Evolutionary conservation across 495 filamentous ascomycete genomes (phyloP).

Genomic region (Lophiostoma macrostomum): DNA sequence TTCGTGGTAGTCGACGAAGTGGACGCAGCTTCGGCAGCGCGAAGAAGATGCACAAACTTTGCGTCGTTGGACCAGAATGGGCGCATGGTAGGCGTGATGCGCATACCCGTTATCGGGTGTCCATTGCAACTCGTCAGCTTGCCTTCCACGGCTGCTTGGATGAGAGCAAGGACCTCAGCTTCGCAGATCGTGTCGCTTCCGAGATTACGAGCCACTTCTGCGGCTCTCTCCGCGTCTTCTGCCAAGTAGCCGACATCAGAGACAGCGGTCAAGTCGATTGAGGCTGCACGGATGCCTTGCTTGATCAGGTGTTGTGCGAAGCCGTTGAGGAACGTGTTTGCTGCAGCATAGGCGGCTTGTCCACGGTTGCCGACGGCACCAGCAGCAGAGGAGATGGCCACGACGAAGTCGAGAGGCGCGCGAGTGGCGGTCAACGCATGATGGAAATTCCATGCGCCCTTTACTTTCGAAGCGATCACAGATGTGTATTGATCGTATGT

Average conservation of each 20-base stretch:
- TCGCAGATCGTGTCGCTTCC: conserved; percentile 7
- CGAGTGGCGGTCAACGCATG: neutral
- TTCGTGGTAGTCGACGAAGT: neutral
- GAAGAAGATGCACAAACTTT: conserved; percentile 10
- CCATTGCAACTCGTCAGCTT: conserved; percentile 1
- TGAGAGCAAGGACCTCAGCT: conserved; percentile 10
- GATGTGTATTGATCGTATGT: conserved; percentile 9
- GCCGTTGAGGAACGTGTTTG: conserved; percentile 24
- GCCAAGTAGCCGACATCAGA: conserved; percentile 26
- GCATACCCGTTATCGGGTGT: conserved; percentile 13
- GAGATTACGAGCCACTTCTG: conserved; percentile 9
- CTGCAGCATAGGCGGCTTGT: conserved; percentile 29
- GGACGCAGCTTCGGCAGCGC: conserved; percentile 3
- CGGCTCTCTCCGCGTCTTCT: conserved; percentile 14
- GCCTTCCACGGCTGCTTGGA: neutral
- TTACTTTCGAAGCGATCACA: conserved; percentile 11
- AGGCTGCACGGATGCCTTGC: conserved; percentile 9
- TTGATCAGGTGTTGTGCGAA: conserved; percentile 5
- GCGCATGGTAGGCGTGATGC: conserved; percentile 3
- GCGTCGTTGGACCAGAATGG: conserved; percentile 18
- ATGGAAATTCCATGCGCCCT: conserved; percentile 22
- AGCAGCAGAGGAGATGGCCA: conserved; percentile 17
- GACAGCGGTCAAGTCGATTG: conserved; percentile 25
- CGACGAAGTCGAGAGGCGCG: conserved; percentile 24
- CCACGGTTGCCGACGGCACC: conserved; percentile 19